phyloP scores from a whole-genome alignment of 2,329 filamentous ascomycete genomes.

The Fusarium sp. region DNA sequence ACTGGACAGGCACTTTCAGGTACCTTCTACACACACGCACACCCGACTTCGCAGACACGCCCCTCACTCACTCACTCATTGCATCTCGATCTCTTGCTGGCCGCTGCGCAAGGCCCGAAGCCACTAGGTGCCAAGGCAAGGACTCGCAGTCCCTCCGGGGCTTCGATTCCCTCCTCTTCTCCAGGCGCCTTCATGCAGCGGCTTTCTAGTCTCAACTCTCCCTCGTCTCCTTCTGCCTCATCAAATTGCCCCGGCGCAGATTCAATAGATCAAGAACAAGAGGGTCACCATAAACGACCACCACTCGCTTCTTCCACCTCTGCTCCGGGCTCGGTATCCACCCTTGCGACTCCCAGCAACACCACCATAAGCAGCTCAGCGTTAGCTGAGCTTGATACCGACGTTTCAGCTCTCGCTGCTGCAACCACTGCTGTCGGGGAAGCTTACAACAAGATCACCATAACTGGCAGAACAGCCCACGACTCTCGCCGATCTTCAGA shows the following conservation, averaged over 20 bases:
- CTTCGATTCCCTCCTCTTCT: constrained; percentile 46
- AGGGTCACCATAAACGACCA: constrained; percentile 23
- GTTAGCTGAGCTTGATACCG: constrained; percentile 19
- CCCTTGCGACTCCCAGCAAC: constrained; percentile 22
- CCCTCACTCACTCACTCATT: constrained; percentile 17
- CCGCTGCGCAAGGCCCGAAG: constrained; percentile 42
- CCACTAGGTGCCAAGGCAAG: constrained; percentile 40
- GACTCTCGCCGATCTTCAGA: constrained; percentile 27
- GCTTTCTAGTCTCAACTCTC: constrained; percentile 43
- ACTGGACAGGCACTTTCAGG: constrained; percentile 5
- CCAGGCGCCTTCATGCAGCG: constrained; percentile 53
- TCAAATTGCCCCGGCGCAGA: constrained; percentile 28
- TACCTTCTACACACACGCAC: constrained; percentile 21
- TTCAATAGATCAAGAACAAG: constrained; percentile 35
- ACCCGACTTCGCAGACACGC: constrained; percentile 37
- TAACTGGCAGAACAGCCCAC: constrained; percentile 32
- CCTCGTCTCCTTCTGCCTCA: constrained; percentile 35
- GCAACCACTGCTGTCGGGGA: constrained; percentile 24
- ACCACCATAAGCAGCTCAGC: constrained; percentile 12
- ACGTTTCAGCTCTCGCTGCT: constrained; percentile 26
- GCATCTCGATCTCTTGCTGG: constrained; percentile 50
- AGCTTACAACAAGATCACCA: constrained; percentile 27
- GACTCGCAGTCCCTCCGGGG: constrained; percentile 48
- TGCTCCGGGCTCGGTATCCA: constrained; percentile 21
- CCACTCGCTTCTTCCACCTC: constrained; percentile 15